phyloP scores from a whole-genome alignment of 1,284 basidiomycete genomes.

The Neolentinus lepideus region DNA sequence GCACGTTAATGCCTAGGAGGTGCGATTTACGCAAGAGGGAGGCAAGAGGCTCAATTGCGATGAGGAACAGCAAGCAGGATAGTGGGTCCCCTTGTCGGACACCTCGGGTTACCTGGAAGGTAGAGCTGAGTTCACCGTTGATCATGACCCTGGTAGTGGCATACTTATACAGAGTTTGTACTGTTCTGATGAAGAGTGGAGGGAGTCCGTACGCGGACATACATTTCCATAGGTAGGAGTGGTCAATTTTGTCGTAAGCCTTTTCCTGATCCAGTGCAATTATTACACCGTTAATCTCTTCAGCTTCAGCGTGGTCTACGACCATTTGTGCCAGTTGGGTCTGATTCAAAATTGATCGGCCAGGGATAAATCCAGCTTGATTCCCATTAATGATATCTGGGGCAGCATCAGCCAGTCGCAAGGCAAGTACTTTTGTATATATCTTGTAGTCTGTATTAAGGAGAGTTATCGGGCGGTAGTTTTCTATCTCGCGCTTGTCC shows the following conservation, averaged over 20 bases:
- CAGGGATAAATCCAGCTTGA: constrained; percentile 24
- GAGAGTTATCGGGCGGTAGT: constrained; percentile 26
- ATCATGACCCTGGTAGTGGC: constrained; percentile 19
- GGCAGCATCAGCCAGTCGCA: constrained; percentile 10
- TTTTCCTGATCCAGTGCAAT: constrained; percentile 26
- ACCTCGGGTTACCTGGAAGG: constrained; percentile 15
- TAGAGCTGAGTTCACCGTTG: constrained; percentile 17
- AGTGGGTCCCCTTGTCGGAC: constrained; percentile 26
- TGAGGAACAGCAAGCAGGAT: constrained; percentile 22
- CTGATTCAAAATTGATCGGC: constrained; percentile 17
- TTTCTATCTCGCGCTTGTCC: constrained; percentile 15
- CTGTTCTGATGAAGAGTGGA: constrained; percentile 9
- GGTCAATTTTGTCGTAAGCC: constrained; percentile 23
- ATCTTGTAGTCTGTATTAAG: constrained; percentile 26
- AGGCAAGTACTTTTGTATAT: constrained; percentile 14
- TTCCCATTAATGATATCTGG: constrained; percentile 12
- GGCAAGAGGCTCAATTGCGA: constrained; percentile 20
- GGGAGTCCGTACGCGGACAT: constrained; percentile 15
- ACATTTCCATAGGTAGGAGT: constrained; percentile 20
- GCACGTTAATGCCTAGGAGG: constrained; percentile 12
- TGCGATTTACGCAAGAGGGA: constrained; percentile 11
- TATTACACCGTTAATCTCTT: constrained; percentile 17
- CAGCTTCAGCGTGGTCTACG: constrained; percentile 16
- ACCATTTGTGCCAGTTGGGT: constrained; percentile 13
- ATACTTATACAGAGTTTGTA: constrained; percentile 16